Conservation (phyloP, 2,329 filamentous ascomycete genomes). For the Stachybotrys chlorohalonatus region DNA sequence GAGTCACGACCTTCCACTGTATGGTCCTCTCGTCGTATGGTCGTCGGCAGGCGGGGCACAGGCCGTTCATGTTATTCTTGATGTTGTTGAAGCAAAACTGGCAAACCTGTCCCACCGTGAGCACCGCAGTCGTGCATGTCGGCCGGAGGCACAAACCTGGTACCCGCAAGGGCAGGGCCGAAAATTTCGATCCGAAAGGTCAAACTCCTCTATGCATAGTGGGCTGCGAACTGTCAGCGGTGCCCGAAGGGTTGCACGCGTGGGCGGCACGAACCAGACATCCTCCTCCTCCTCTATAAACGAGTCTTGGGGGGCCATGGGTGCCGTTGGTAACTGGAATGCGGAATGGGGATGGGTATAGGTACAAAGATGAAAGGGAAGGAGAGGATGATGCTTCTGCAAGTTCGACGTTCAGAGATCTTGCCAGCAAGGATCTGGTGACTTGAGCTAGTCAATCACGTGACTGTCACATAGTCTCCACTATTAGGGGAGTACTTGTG, state of each 20-base stretch:
- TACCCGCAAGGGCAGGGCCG: conserved; percentile 95
- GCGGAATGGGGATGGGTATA: conserved; percentile 1
- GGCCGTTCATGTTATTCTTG: conserved; percentile 92
- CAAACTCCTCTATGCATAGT: conserved; percentile 97
- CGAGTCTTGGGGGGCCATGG: conserved; percentile 59
- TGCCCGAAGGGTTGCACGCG: background rate
- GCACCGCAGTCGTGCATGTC: background rate
- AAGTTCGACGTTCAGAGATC: background rate
- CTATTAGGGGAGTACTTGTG: background rate
- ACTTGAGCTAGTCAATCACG: background rate
- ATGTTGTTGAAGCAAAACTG: conserved; percentile 99
- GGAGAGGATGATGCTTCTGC: conserved; percentile 3
- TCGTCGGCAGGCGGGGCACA: conserved; percentile 93
- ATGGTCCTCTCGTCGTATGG: conserved; percentile 97
- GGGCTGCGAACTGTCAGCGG: conserved; percentile 49
- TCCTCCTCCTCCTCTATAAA: conserved; percentile 67
- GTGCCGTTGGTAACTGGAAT: conserved; percentile 7
- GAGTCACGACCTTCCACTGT: conserved; percentile 89
- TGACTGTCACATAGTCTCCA: background rate
- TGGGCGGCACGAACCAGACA: conserved; percentile 44
- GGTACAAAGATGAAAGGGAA: conserved; percentile 9
- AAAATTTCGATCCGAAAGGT: conserved; percentile 95
- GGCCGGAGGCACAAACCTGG: conserved; percentile 52
- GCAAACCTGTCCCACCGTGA: conserved; percentile 59
- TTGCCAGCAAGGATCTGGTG: background rate